phyloP scores from a whole-genome alignment of 2,329 filamentous ascomycete species.

The Alternaria arborescens region DNA sequence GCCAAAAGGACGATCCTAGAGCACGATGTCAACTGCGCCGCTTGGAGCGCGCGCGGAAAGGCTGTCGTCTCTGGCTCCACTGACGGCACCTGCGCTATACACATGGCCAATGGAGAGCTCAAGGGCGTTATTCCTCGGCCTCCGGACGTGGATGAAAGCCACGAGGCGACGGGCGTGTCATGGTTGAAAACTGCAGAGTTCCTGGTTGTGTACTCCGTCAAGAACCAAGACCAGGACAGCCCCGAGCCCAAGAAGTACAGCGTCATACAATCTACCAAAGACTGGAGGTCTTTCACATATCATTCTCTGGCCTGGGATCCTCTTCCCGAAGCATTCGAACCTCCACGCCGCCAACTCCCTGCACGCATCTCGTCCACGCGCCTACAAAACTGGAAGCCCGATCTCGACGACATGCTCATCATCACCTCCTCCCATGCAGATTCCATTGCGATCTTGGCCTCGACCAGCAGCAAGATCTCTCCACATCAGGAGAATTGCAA shows the following conservation, averaged over 20 bases:
- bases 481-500: constrained; percentile 68
- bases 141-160: constrained; percentile 68
- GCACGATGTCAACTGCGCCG: constrained; percentile 79
- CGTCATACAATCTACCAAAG: constrained; percentile 70
- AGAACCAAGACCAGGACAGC: constrained; percentile 55
- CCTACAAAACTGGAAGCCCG: constrained; percentile 80
- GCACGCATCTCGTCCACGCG: constrained; percentile 82
- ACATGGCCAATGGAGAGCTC: constrained; percentile 80
- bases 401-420: constrained; percentile 81
- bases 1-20: constrained; percentile 65
- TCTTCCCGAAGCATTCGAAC: constrained; percentile 46
- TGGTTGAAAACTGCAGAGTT: constrained; percentile 93
- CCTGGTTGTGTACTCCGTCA: constrained; percentile 71
- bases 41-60: constrained; percentile 94
- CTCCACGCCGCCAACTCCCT: constrained; percentile 65
- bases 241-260: constrained; percentile 76
- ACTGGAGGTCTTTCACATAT: constrained; percentile 69
- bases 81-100: constrained; percentile 81
- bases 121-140: constrained; percentile 84
- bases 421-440: constrained; percentile 81
- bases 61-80: constrained; percentile 87
- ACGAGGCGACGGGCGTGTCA: constrained; percentile 75
- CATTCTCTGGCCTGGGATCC: constrained; percentile 72
- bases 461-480: constrained; percentile 73
- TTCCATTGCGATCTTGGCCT: constrained; percentile 80